A percentile compares a stretch with the other conserved stretches of the same genome.
Conservation (phyloP, 2,329 filamentous ascomycete genomes). For the Hypoxylon sp. region DNA sequence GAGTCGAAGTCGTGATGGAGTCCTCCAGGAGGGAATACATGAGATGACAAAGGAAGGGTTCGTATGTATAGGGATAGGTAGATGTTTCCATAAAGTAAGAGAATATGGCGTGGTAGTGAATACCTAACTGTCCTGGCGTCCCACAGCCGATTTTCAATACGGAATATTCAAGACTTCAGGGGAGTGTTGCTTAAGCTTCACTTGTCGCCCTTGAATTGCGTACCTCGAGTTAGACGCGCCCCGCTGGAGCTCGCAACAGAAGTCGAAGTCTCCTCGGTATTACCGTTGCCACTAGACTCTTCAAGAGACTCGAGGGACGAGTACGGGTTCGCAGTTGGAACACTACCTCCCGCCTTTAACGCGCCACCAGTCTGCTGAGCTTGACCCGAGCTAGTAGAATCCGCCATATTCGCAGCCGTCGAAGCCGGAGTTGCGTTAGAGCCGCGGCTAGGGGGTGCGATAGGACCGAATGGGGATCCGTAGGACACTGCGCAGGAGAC, state of each 20-base stretch:
- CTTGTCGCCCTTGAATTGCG: not conserved
- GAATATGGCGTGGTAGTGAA: not conserved
- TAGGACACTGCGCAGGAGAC: slow-evolving; percentile 41
- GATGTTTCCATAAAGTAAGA: not conserved
- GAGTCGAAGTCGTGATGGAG: not conserved
- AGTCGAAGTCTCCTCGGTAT: slow-evolving; percentile 3
- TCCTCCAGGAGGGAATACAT: not conserved
- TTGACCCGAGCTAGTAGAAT: slow-evolving; percentile 6
- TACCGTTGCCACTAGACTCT: slow-evolving; percentile 27
- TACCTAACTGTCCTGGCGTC: not conserved
- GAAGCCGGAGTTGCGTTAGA: slow-evolving; percentile 4
- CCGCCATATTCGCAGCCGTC: not conserved
- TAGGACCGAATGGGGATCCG: slow-evolving; percentile 54
- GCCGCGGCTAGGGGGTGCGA: slow-evolving; percentile 50
- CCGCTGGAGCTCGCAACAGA: slow-evolving; percentile 18
- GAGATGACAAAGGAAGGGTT: not conserved
- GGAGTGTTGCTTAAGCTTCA: not conserved
- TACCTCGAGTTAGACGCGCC: slow-evolving; percentile 28
- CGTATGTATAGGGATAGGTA: slow-evolving; percentile 1
- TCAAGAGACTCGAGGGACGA: slow-evolving; percentile 48
- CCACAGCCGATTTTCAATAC: not conserved
- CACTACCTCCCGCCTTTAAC: not conserved
- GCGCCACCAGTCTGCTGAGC: not conserved
- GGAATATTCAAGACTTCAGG: not conserved
- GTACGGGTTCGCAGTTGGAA: slow-evolving; percentile 49